These are phyloP conservation scores for Entomortierella lignicola DNA, from an alignment of 192 early-diverging fungal genomes.

Conservation along the genomic window DNA sequence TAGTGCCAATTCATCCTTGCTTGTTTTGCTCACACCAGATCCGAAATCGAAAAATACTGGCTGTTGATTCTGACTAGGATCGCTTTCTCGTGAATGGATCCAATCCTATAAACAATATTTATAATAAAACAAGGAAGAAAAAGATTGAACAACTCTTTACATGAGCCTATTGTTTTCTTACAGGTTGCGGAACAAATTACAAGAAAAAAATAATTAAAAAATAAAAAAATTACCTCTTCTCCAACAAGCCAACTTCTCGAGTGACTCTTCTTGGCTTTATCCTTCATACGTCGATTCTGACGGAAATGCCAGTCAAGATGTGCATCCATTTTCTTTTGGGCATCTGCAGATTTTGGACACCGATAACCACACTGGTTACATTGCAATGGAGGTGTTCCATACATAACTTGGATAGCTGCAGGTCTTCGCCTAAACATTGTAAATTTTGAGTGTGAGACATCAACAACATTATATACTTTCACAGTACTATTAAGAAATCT, in stretches of 20 bases:
- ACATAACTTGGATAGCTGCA: slow-evolving; percentile 74
- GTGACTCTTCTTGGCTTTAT: slow-evolving; percentile 83
- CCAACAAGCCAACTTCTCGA: slow-evolving; percentile 90
- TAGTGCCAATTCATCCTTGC: slow-evolving; percentile 34
- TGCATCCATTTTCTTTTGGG: slow-evolving; percentile 78
- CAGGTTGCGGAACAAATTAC: not conserved
- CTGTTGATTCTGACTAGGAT: slow-evolving; percentile 40
- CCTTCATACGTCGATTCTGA: slow-evolving; percentile 88
- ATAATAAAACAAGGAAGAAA: slow-evolving; percentile 1
- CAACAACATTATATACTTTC: slow-evolving; percentile 13
- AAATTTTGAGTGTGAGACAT: too few species aligned
- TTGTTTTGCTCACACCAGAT: slow-evolving; percentile 31
- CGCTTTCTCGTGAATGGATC: slow-evolving; percentile 57
- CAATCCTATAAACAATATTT: slow-evolving; percentile 43
- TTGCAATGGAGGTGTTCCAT: slow-evolving; percentile 79
- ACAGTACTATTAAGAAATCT: too few species aligned
- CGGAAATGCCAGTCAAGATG: slow-evolving; percentile 98
- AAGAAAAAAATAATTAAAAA: too few species aligned
- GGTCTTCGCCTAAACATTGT: slow-evolving; percentile 55
- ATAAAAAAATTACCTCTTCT: slow-evolving; percentile 71
- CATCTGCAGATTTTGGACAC: slow-evolving; percentile 72
- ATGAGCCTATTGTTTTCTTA: not conserved
- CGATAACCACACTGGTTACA: slow-evolving; percentile 96
- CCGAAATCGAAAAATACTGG: slow-evolving; percentile 54
- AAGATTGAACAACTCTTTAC: too few species aligned